Evolutionary conservation across 2,329 filamentous ascomycete species (phyloP).

Genomic region (Cyanodermella asteris): DNA sequence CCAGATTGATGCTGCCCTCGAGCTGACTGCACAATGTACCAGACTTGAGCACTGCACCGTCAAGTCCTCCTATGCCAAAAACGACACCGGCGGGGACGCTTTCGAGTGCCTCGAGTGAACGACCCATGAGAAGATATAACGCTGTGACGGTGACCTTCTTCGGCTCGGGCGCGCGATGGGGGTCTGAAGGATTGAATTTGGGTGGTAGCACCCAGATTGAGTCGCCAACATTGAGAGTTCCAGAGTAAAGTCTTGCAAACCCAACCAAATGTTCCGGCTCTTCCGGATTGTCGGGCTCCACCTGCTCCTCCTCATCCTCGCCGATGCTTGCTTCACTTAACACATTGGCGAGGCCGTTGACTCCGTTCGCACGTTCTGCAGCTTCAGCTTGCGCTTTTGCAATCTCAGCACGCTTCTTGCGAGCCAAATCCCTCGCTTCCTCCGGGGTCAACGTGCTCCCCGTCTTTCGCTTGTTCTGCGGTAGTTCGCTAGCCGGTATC

Average conservation of each 20-base stretch:
- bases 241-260: slow-evolving; percentile 85
- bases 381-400: slow-evolving; percentile 50
- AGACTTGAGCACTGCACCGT: slow-evolving; percentile 85
- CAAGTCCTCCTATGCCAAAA: slow-evolving; percentile 82
- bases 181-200: slow-evolving; percentile 70
- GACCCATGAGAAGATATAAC: slow-evolving; percentile 89
- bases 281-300: slow-evolving; percentile 59
- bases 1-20: slow-evolving; percentile 72
- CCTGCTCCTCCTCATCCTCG: slow-evolving; percentile 31
- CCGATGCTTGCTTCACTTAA: slow-evolving; percentile 31
- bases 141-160: slow-evolving; percentile 68
- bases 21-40: slow-evolving; percentile 79
- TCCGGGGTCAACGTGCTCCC: slow-evolving; percentile 58
- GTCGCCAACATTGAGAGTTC: slow-evolving; percentile 72
- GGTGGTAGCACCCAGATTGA: slow-evolving; percentile 77
- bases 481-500: slow-evolving; percentile 75
- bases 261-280: slow-evolving; percentile 81
- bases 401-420: slow-evolving; percentile 75
- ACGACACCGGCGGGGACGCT: slow-evolving; percentile 84
- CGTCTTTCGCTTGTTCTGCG: slow-evolving; percentile 54
- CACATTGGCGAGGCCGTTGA: slow-evolving; percentile 28
- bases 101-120: slow-evolving; percentile 59
- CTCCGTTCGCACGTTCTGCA: slow-evolving; percentile 18
- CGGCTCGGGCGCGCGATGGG: slow-evolving; percentile 49
- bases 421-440: slow-evolving; percentile 69